These are phyloP conservation scores for Cyberlindnera mycetangii DNA, from an alignment of 805 yeast genomes.

Conservation along the genomic window DNA sequence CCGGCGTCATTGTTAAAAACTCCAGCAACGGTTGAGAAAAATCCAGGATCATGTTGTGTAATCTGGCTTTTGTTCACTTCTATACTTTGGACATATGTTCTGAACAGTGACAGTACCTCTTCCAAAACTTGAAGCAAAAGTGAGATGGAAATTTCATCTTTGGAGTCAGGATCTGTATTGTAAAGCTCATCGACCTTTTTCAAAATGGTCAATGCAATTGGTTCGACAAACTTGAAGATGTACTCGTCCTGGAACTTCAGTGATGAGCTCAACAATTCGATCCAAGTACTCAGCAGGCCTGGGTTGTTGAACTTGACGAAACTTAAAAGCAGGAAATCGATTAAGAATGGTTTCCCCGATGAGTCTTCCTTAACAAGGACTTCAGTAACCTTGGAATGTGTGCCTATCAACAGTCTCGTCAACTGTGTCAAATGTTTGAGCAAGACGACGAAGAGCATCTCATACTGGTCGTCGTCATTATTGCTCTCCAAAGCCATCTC, in stretches of 20 bases:
- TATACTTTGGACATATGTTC: slow-evolving; percentile 46
- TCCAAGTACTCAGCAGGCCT: slow-evolving; percentile 22
- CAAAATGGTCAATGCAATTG: slow-evolving; percentile 22
- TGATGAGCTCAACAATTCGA: slow-evolving; percentile 19
- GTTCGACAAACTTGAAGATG: slow-evolving; percentile 26
- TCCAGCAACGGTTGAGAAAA: slow-evolving; percentile 61
- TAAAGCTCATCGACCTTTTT: slow-evolving; percentile 22
- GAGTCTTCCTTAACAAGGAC: slow-evolving; percentile 16
- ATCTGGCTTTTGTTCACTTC: slow-evolving; percentile 34
- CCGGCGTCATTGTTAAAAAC: slow-evolving; percentile 68
- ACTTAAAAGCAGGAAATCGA: slow-evolving; percentile 24
- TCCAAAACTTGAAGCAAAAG: slow-evolving; percentile 58
- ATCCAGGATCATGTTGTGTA: slow-evolving; percentile 50
- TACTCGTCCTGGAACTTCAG: slow-evolving; percentile 26
- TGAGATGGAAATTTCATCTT: slow-evolving; percentile 44
- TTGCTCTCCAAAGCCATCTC: slow-evolving; percentile 18
- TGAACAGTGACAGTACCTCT: slow-evolving; percentile 46
- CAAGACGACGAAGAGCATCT: slow-evolving; percentile 22
- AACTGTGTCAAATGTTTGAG: slow-evolving; percentile 25
- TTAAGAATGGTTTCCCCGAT: slow-evolving; percentile 18
- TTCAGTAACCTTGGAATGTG: slow-evolving; percentile 18
- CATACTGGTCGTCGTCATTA: slow-evolving; percentile 14
- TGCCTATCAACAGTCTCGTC: slow-evolving; percentile 17
- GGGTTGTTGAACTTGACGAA: slow-evolving; percentile 24
- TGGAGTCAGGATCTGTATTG: slow-evolving; percentile 16